Evolutionary conservation across 2,329 filamentous ascomycete species (phyloP), one percentile per base, ranked within the genome.

Genomic region (Pseudogymnoascus sp.): DNA sequence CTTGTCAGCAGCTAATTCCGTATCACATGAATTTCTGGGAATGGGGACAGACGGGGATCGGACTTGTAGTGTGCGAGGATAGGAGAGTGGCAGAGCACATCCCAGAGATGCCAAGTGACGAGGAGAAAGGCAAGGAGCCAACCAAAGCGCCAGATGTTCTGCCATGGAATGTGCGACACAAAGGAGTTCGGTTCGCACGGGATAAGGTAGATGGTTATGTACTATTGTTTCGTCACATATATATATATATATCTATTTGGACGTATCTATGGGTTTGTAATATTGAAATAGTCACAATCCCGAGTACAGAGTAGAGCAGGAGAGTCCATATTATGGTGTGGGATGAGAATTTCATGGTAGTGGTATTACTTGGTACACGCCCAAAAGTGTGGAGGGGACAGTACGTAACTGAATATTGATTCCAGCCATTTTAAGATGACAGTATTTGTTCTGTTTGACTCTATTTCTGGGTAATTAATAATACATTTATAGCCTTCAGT

Each of bases 101-200:
- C 48, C 48, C 7, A 33, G 48, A 55, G 13, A 55, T 10, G 48
- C 48, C 48, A 55, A 55, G 48, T 55, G 15, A 15, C 33, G 48
- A 55, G 48, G 48, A 55, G 48, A 55, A 55, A 55, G 29, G 27
- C 13, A 55, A 33, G 27, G 48, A 55, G 29, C 48, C 48, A 55
- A 55, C 48, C 48, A 55, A 33, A 55, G 48, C 35, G 48, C 13
- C 29, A 13, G 29, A 35, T 1, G 33, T 55, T 55, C 29, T 3
- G 29, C 48, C 48, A 55, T 21, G 29, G 48, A 55, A 55, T 55
- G 29, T 55, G 27, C n/a, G 10, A 55, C 48, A 12, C 48, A 55
- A 21, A 55, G 48, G 29, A 21, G 48, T 21, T 10, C 48, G 48
- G 48, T 15, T 33, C 48, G 29, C 13, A 33, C 48, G 48, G 48